Conservation (phyloP, 2,329 filamentous ascomycete species). For the Paecilomyces formosus region DNA sequence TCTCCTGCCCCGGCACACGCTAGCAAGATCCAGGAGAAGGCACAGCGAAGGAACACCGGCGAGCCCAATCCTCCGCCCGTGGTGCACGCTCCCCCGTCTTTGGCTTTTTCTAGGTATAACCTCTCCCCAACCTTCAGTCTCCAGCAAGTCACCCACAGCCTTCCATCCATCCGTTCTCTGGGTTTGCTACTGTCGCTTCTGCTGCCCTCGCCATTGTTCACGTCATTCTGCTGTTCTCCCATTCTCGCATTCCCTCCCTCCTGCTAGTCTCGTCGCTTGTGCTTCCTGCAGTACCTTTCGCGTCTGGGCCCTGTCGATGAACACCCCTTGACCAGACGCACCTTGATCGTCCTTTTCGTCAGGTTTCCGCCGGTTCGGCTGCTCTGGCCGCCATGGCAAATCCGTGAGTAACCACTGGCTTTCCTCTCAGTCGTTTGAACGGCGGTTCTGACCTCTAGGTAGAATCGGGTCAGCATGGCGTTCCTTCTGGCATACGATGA, state of each 20-base stretch:
- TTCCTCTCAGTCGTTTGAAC: background rate
- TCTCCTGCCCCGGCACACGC: constrained; percentile 7
- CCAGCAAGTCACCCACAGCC: background rate
- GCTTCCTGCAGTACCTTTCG: background rate
- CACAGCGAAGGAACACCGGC: background rate
- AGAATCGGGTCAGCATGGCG: constrained; percentile 68
- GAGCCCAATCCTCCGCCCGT: background rate
- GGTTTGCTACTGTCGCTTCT: background rate
- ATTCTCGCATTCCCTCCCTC: background rate
- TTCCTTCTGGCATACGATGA: constrained; percentile 92
- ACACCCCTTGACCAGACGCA: background rate
- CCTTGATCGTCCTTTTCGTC: background rate
- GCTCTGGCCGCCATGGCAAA: constrained; percentile 3
- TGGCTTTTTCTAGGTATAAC: background rate
- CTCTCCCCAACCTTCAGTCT: background rate
- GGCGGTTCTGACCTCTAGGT: constrained; percentile 6
- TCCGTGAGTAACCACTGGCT: constrained; percentile 1
- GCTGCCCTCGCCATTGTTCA: background rate
- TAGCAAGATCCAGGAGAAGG: constrained; percentile 2
- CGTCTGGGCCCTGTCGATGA: background rate
- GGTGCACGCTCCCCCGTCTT: background rate
- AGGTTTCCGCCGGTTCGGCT: background rate
- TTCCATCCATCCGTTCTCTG: background rate
- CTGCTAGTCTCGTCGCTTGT: background rate
- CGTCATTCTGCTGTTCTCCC: background rate